Evolutionary conservation across 306 rosid genomes (phyloP), one percentile per base, ranked within the genome.

Genomic region (Gynostemma pentaphyllum): DNA sequence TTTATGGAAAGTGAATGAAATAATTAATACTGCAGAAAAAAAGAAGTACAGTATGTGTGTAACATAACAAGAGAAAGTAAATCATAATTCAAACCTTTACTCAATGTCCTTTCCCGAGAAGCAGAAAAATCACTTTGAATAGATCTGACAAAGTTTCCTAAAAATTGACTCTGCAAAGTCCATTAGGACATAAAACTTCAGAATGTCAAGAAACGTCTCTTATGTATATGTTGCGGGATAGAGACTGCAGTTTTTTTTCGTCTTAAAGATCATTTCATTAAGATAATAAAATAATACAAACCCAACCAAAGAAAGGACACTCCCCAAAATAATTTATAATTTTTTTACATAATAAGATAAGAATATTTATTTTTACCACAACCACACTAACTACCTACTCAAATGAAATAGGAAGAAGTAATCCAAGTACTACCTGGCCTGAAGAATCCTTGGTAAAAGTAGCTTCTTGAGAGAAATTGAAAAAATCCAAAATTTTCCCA

Each of bases 401-500:
- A 12, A 39, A 27, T 8, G 18, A 70, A 40, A 7, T 30, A 44
- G 49, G 51, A 27, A 52, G 28, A 13, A 51, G 1, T 18, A 59
- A 19, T 34, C 36, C 36, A 59, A 22, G 30, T n/a, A n/a, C n/a
- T 40, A 60, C 73, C 73, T 62, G 73, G 36, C 78, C 78, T 4
- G 59, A 39, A 1, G 60, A 7, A 52, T 68, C 47, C 71, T 74
- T 68, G 0, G 45, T 22, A 30, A 74, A 74, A n/a, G 65, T 51
- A 15, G 78, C 45, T 5, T 62, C 73, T 5, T 62, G 65, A 52
- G 66, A 50, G 50, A 26, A 68, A 60, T 32, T 42, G 30, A 41
- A 66, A 42, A 16, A 62, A 59, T 61, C 70, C 54, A 74, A 51
- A 7, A 74, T 73, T 68, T 62, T 74, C 32, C 78, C 73, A 26